These are phyloP conservation scores for Lojkania enalia DNA, from an alignment of 2,329 filamentous ascomycete genomes.

Conservation along the genomic window DNA sequence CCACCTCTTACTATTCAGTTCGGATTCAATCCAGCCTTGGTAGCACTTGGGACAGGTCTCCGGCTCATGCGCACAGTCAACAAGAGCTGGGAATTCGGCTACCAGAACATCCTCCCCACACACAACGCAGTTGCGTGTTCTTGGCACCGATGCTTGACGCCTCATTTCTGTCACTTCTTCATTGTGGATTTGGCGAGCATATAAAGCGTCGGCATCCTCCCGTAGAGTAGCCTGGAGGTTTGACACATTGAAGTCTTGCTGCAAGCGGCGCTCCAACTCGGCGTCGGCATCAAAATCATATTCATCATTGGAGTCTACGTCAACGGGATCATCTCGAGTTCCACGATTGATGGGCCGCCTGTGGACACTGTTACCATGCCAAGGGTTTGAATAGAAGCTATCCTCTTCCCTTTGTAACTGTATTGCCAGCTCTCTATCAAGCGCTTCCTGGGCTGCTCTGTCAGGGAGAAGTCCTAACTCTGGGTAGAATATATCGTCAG, in stretches of 20 bases:
- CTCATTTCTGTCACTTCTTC: constrained; percentile 7
- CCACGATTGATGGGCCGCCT: neutral
- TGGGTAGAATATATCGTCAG: too few species aligned
- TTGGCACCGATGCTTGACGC: neutral
- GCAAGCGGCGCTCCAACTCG: neutral
- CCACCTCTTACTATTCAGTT: constrained; percentile 47
- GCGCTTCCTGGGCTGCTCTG: too few species aligned
- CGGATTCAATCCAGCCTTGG: constrained; percentile 42
- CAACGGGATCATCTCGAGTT: constrained; percentile 13
- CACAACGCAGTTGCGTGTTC: constrained; percentile 24
- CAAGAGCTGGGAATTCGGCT: constrained; percentile 25
- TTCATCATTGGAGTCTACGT: constrained; percentile 9
- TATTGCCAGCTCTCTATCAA: constrained; percentile 14
- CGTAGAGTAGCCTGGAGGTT: neutral
- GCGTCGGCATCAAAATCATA: neutral
- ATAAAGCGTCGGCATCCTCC: constrained; percentile 9
- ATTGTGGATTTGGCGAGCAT: constrained; percentile 13
- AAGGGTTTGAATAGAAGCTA: neutral
- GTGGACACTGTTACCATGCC: too few species aligned
- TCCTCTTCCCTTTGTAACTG: constrained; percentile 10
- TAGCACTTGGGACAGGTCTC: constrained; percentile 45
- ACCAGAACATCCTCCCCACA: constrained; percentile 21
- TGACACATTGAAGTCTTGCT: neutral
- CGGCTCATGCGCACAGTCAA: constrained; percentile 38
- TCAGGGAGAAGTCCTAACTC: too few species aligned